Evolutionary conservation across 1,284 basidiomycete genomes (phyloP).

Genomic region (Melampsora americana): DNA sequence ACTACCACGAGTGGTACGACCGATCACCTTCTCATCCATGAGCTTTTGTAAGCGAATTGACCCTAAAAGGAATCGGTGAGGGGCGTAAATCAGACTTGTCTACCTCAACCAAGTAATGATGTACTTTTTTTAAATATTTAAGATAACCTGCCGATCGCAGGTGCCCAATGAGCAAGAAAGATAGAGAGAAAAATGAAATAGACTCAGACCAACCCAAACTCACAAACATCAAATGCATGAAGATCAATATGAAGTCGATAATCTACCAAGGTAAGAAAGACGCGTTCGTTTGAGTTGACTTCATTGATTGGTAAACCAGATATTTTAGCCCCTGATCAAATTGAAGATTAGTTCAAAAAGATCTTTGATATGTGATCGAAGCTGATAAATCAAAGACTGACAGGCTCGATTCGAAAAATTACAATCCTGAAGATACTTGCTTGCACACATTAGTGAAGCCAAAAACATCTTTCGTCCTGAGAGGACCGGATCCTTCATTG

Average conservation of each 20-base stretch:
- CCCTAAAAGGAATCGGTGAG: constrained; percentile 4
- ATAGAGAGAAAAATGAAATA: too few relatives aligned
- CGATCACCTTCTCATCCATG: constrained; percentile 21
- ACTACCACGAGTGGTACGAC: too few relatives aligned
- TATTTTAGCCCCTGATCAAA: constrained; percentile 65
- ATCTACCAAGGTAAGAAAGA: constrained; percentile 55
- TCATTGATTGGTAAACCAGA: constrained; percentile 55
- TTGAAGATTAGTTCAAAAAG: neutral
- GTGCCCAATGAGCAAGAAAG: too few relatives aligned
- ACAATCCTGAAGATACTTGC: constrained; percentile 87
- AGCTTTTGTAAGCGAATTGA: constrained; percentile 35
- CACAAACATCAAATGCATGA: constrained; percentile 50
- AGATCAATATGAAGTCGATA: constrained; percentile 55
- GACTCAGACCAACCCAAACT: neutral
- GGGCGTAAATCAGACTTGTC: too few relatives aligned
- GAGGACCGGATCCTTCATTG: constrained; percentile 61
- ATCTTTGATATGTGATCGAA: neutral
- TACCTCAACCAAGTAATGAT: too few relatives aligned
- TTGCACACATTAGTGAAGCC: constrained; percentile 78
- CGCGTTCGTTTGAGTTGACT: constrained; percentile 56
- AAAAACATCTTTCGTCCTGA: constrained; percentile 84
- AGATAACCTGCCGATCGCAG: too few relatives aligned
- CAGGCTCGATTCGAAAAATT: constrained; percentile 71
- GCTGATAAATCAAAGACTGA: constrained; percentile 10
- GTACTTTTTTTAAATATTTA: too few relatives aligned